A percentile compares a stretch with the other conserved stretches of the same genome.
phyloP scores from a whole-genome alignment of 2,329 filamentous ascomycete genomes.

The Pestalotiopsis sp. region DNA sequence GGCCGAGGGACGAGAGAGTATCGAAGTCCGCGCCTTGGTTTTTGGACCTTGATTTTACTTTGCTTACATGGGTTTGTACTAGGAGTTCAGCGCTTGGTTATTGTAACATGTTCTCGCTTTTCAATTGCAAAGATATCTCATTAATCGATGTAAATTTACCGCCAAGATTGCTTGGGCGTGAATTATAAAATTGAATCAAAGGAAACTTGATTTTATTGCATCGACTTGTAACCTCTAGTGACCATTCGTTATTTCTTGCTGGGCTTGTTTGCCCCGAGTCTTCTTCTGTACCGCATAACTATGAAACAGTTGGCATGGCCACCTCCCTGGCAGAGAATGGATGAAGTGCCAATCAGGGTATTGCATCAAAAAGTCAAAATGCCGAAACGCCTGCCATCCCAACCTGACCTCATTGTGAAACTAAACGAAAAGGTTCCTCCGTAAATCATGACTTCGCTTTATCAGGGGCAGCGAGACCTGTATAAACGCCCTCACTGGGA shows the following conservation, averaged over 20 bases:
- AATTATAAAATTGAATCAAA: background rate
- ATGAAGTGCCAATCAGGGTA: background rate
- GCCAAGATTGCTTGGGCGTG: background rate
- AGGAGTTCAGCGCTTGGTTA: background rate
- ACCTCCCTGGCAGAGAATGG: background rate
- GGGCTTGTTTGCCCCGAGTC: background rate
- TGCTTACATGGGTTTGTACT: background rate
- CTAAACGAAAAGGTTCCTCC: background rate
- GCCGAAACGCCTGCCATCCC: background rate
- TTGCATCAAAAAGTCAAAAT: background rate
- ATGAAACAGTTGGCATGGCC: background rate
- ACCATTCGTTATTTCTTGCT: background rate
- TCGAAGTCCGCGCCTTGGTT: constrained; percentile 84
- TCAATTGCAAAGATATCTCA: background rate
- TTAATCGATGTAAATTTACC: background rate
- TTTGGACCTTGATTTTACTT: constrained; percentile 61
- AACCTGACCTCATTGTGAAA: background rate
- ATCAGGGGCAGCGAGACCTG: background rate
- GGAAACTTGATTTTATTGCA: background rate
- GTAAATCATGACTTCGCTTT: background rate
- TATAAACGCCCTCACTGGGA: background rate
- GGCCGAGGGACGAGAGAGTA: constrained; percentile 79
- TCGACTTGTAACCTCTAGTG: background rate
- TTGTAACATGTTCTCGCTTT: background rate
- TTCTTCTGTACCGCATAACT: background rate